A percentile compares a stretch with the other conserved stretches of the same genome.
Evolutionary conservation across 139 green algal species (phyloP).

Genomic region (Chlamydomonas eustigma): DNA sequence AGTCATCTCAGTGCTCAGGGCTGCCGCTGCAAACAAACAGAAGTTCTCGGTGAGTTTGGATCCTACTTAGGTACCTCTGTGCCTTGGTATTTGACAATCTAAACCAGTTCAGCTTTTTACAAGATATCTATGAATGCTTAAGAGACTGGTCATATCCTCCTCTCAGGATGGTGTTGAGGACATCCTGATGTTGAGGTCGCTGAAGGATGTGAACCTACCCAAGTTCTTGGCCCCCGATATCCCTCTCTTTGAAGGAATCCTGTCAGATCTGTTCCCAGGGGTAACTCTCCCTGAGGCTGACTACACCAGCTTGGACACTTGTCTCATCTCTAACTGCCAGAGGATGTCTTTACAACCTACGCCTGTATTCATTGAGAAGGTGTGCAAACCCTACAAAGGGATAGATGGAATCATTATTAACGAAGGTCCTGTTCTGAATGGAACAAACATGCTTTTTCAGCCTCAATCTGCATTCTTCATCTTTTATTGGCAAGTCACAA

Average conservation of each 20-base stretch:
- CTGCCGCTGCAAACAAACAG: slow-evolving; percentile 68
- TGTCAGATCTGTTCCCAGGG: slow-evolving; percentile 71
- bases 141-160: too few species aligned
- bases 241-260: slow-evolving; percentile 76
- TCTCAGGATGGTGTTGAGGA: slow-evolving; percentile 34
- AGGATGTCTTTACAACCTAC: slow-evolving; percentile 49
- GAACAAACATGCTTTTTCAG: too few species aligned
- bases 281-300: slow-evolving; percentile 56
- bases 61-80: too few species aligned
- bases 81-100: too few species aligned
- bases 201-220: slow-evolving; percentile 76
- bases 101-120: too few species aligned
- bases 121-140: too few species aligned
- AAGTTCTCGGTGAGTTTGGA: slow-evolving; percentile 35
- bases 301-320: slow-evolving; percentile 47
- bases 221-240: slow-evolving; percentile 83
- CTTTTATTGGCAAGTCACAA: too few species aligned
- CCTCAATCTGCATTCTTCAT: too few species aligned
- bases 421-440: too few species aligned
- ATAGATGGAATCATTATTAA: not conserved
- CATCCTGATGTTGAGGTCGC: slow-evolving; percentile 67
- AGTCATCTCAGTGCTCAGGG: slow-evolving; percentile 74
- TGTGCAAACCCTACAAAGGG: not conserved
- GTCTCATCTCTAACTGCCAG: slow-evolving; percentile 31
- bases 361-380: slow-evolving; percentile 66